phyloP scores from a whole-genome alignment of 1,284 basidiomycete genomes.

The Thelephora terrestris region DNA sequence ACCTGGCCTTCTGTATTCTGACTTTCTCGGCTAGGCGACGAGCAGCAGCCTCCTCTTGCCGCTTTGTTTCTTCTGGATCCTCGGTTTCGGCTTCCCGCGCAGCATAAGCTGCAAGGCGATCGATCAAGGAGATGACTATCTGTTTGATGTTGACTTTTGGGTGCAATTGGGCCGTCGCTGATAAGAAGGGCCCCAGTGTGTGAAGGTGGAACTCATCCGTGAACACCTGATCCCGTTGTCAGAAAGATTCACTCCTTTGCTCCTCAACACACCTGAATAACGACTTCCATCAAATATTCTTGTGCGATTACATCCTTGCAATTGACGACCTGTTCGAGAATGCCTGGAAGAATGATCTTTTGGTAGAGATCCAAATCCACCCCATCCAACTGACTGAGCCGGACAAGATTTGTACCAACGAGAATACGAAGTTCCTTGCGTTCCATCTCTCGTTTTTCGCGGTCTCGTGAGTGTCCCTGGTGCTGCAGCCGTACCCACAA shows the following conservation, averaged over 20 bases:
- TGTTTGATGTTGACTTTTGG: conserved; percentile 95
- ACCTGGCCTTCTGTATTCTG: conserved; percentile 54
- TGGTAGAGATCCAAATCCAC: conserved; percentile 90
- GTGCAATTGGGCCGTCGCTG: conserved; percentile 87
- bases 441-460: conserved; percentile 93
- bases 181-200: conserved; percentile 85
- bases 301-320: conserved; percentile 97
- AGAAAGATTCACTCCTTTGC: neutral
- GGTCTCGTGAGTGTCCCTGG: conserved; percentile 88
- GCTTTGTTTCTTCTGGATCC: conserved; percentile 84
- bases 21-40: conserved; percentile 79
- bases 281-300: conserved; percentile 97
- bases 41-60: conserved; percentile 85
- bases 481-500: conserved; percentile 96
- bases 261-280: conserved; percentile 67
- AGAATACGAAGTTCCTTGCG: conserved; percentile 86
- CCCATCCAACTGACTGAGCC: conserved; percentile 86
- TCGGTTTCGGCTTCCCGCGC: conserved; percentile 90
- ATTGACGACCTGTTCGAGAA: conserved; percentile 91
- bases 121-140: conserved; percentile 92
- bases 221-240: conserved; percentile 56
- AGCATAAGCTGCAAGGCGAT: conserved; percentile 89
- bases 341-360: conserved; percentile 73
- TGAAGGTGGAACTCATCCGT: conserved; percentile 95
- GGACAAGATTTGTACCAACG: conserved; percentile 92